A percentile compares a stretch with the other conserved stretches of the same genome.
Evolutionary conservation across 306 rosid species (phyloP).

Genomic region (Quercus aquifolioides): DNA sequence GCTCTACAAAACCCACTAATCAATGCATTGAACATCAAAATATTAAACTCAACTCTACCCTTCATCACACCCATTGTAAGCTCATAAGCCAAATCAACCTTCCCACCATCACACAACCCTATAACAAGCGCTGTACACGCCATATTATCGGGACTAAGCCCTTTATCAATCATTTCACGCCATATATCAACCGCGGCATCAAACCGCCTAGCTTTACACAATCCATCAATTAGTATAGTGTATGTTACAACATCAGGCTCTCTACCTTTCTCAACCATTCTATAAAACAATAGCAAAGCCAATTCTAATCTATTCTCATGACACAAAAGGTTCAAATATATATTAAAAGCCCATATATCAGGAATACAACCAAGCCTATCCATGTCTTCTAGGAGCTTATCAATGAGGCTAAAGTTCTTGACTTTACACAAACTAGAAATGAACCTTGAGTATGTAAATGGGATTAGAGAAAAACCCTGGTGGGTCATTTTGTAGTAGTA

Average conservation of each 20-base stretch:
- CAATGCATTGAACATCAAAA: conserved; percentile 63
- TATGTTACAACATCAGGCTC: conserved; percentile 69
- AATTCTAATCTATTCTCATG: conserved; percentile 42
- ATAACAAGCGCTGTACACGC: conserved; percentile 64
- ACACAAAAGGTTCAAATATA: conserved; percentile 60
- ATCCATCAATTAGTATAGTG: conserved; percentile 52
- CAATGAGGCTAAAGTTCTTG: conserved; percentile 48
- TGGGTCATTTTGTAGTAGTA: conserved; percentile 71
- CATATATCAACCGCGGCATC: conserved; percentile 53
- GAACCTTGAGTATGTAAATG: conserved; percentile 91
- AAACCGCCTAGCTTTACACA: conserved; percentile 60
- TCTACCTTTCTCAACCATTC: conserved; percentile 57
- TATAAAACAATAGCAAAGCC: conserved; percentile 44
- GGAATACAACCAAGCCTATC: conserved; percentile 54
- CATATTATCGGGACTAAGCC: conserved; percentile 58
- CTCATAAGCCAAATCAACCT: conserved; percentile 88
- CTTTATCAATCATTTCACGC: conserved; percentile 52
- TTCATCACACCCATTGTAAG: conserved; percentile 58
- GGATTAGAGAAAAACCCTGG: conserved; percentile 68
- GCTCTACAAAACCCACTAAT: conserved; percentile 71
- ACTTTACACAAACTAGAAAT: conserved; percentile 66
- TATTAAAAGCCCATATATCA: conserved; percentile 90
- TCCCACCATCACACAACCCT: conserved; percentile 72
- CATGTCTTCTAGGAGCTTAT: conserved; percentile 63
- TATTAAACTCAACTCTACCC: conserved; percentile 46